Evolutionary conservation across 306 rosid species (phyloP).

Genomic region (Fagus sylvatica): DNA sequence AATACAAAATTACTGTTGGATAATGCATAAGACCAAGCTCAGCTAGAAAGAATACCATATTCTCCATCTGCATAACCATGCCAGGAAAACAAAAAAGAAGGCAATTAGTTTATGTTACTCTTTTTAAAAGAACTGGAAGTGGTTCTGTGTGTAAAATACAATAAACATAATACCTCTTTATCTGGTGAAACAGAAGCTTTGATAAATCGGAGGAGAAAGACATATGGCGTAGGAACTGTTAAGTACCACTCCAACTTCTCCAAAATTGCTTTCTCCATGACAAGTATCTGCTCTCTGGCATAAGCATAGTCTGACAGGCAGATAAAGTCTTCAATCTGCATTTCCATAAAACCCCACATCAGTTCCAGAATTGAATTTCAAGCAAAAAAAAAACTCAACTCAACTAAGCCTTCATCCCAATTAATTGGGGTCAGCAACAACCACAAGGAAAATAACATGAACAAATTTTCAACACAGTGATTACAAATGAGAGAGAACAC

Average conservation of each 20-base stretch:
- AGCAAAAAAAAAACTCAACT: not conserved
- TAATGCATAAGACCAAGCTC: slow-evolving; percentile 51
- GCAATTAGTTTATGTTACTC: not conserved
- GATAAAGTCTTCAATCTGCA: not conserved
- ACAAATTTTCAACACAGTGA: too few species aligned
- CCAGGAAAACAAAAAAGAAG: not conserved
- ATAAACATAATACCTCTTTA: slow-evolving; percentile 32
- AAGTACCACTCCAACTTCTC: slow-evolving; percentile 53
- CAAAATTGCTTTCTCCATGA: slow-evolving; percentile 52
- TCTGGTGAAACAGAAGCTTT: slow-evolving; percentile 49
- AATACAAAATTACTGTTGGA: slow-evolving; percentile 8
- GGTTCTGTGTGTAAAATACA: too few species aligned
- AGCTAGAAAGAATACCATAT: slow-evolving; percentile 54
- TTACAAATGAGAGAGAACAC: not conserved
- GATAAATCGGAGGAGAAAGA: slow-evolving; percentile 45
- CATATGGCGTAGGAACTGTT: slow-evolving; percentile 55
- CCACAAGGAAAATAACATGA: too few species aligned
- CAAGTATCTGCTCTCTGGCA: slow-evolving; percentile 30
- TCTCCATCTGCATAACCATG: slow-evolving; percentile 39
- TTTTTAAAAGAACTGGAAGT: not conserved
- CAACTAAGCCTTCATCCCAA: not conserved
- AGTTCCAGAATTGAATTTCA: too few species aligned
- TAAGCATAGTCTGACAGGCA: slow-evolving; percentile 55
- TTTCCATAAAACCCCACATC: too few species aligned
- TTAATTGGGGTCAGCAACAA: too few species aligned